phyloP scores from a whole-genome alignment of 1,284 basidiomycete genomes.

The Cutaneotrichosporon sp. region DNA sequence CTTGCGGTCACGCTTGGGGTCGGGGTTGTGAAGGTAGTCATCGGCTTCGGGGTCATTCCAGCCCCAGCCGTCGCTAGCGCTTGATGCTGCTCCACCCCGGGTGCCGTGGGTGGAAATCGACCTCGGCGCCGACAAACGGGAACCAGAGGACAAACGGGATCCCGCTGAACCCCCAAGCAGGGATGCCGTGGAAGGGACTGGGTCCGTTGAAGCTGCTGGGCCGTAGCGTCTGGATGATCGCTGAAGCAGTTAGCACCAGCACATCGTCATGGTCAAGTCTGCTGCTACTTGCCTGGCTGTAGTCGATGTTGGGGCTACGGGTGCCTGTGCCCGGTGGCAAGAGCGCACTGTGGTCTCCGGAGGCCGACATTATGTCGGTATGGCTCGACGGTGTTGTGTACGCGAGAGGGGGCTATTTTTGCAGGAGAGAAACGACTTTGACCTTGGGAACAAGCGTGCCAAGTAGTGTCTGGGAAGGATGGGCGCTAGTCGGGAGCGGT shows the following conservation, averaged over 20 bases:
- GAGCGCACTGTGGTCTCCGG: constrained; percentile 9
- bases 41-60: constrained; percentile 51
- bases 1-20: constrained; percentile 66
- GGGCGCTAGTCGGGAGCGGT: too few relatives aligned
- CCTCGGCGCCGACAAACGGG: constrained; percentile 15
- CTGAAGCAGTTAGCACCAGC: not conserved
- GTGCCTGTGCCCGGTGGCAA: not conserved
- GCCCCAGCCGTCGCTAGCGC: constrained; percentile 20
- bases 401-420: not conserved
- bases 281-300: constrained; percentile 6
- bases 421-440: not conserved
- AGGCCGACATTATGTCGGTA: not conserved
- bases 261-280: not conserved
- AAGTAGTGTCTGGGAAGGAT: not conserved
- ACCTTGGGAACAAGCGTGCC: not conserved
- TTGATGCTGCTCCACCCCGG: constrained; percentile 8
- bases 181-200: constrained; percentile 29
- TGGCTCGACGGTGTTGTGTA: not conserved
- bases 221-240: constrained; percentile 35
- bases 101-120: constrained; percentile 5
- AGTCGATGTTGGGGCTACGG: constrained; percentile 11
- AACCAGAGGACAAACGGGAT: constrained; percentile 6
- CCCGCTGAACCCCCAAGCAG: constrained; percentile 24
- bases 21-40: constrained; percentile 55
- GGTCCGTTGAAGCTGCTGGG: constrained; percentile 35